Base-by-base conservation (phyloP, 2,329 filamentous ascomycete genomes). In the Claviceps humidiphila region DNA sequence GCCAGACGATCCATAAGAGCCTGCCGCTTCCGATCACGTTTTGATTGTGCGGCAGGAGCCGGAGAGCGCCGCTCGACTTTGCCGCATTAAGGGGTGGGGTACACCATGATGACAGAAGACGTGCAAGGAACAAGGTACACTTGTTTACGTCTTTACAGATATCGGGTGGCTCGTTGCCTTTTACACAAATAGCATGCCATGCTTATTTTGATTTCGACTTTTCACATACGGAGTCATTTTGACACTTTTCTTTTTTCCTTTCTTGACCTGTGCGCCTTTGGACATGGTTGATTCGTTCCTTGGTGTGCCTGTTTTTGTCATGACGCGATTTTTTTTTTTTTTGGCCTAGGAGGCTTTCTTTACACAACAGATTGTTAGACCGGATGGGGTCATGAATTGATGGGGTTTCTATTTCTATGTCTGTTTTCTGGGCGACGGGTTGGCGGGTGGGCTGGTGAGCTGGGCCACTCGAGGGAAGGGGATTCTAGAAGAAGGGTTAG, bases 1-100 rank as follows among this genome's bases (percentile, higher is more conserved):
- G 81, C 77, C 6, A 95, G 78, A 57, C 86, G 84, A 56, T 95
- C 89, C 58, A 83, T 81, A 55, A 96, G 81, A 61, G 84, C 82
- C 61, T 87, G 87, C 56, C 89, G 84, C 64, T 90, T 84, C 68
- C 94, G 93, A 71, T 97, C 91, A 67, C 89, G 81, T 73, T 96
- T 96, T 42, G 88, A 91, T 56, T 74, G 74, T n/a, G 72, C 60
- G 30, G 66, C 59, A 17, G 66, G 61, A 51, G 63, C 62, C 53
- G 62, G 65, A 52, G 69, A 69, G 49, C 66, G 66, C 51, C 65
- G 64, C 51, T 70, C 65, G 57, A 61, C 55, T 53, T 64, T 63
- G 56, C 59, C 65, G 53, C 61, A 34, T 34, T 11, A 34, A 34
- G 30, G 30, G 30, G 8, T 34, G 30, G 30, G 9, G 30, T 34